Percentiles rank a stretch among this genome's conserved stretches.
These are phyloP conservation scores for Colletotrichum paranaense DNA, from an alignment of 2,329 filamentous ascomycete species.

Conservation along the genomic window DNA sequence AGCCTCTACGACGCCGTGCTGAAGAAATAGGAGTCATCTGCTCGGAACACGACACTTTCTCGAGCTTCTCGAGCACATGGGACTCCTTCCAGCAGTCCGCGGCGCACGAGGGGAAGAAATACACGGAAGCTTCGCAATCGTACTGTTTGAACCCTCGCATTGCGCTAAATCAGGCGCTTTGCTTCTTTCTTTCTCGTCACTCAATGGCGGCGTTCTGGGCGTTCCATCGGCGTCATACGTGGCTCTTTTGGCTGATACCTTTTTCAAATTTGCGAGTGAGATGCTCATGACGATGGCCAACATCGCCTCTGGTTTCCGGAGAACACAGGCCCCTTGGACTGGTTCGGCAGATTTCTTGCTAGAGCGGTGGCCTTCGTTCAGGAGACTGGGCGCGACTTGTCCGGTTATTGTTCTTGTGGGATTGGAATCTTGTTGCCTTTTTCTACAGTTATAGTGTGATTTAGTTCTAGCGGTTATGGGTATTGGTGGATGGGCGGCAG, in stretches of 20 bases:
- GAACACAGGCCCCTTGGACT: neutral
- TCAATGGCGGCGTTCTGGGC: conserved; percentile 36
- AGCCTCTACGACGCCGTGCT: conserved; percentile 84
- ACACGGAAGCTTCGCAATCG: neutral
- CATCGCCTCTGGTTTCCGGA: neutral
- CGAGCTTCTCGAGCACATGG: neutral
- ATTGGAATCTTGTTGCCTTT: neutral
- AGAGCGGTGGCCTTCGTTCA: neutral
- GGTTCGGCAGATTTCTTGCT: neutral
- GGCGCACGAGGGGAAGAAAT: neutral
- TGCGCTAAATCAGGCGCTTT: neutral
- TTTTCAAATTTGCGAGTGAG: conserved; percentile 2
- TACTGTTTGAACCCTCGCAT: neutral
- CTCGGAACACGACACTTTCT: neutral
- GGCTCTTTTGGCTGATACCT: conserved; percentile 35
- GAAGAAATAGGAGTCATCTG: conserved; percentile 63
- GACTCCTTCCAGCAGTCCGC: neutral
- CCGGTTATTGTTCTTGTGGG: neutral
- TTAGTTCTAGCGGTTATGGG: neutral
- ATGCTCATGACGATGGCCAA: neutral
- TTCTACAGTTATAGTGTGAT: neutral
- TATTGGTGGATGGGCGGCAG: neutral
- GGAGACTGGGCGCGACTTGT: neutral
- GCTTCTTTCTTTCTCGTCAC: conserved; percentile 4
- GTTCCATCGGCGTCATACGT: conserved; percentile 34